A percentile compares a stretch with the other conserved stretches of the same genome.
These are phyloP conservation scores for Brettanomyces naardenensis DNA, from an alignment of 805 yeast genomes.

Conservation along the genomic window DNA sequence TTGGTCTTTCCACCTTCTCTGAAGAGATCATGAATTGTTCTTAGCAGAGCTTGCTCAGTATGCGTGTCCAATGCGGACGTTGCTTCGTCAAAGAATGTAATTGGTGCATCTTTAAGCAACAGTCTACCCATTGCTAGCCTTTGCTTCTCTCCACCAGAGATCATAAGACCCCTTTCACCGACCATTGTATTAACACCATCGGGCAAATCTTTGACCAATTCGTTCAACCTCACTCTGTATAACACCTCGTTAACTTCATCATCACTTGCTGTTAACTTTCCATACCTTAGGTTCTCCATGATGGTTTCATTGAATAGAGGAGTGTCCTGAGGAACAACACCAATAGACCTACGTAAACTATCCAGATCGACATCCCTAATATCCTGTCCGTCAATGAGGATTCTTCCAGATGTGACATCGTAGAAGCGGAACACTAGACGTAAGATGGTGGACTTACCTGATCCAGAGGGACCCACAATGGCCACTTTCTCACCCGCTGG, in stretches of 20 bases:
- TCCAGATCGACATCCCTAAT: constrained; percentile 67
- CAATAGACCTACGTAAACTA: constrained; percentile 64
- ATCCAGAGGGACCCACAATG: constrained; percentile 93
- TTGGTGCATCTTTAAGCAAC: constrained; percentile 77
- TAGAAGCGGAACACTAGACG: constrained; percentile 83
- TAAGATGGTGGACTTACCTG: constrained; percentile 88
- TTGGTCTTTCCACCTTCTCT: constrained; percentile 55
- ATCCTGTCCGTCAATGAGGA: constrained; percentile 84
- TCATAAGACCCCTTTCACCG: constrained; percentile 98
- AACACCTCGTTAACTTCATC: constrained; percentile 63
- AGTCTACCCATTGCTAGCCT: constrained; percentile 89
- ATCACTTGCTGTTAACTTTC: constrained; percentile 64
- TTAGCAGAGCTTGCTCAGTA: constrained; percentile 79
- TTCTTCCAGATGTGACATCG: constrained; percentile 72
- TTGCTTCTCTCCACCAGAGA: constrained; percentile 98
- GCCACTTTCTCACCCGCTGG: constrained; percentile 92
- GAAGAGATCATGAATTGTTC: constrained; percentile 65
- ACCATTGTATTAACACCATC: constrained; percentile 81
- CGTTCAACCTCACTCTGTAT: constrained; percentile 58
- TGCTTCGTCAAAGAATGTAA: constrained; percentile 94
- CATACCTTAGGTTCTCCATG: constrained; percentile 81
- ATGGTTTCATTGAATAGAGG: constrained; percentile 91
- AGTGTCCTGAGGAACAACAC: constrained; percentile 97
- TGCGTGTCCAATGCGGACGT: constrained; percentile 95
- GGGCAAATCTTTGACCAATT: constrained; percentile 63